Evolutionary conservation across 345 rosid genomes (phyloP).

Genomic region (Citrus medica): DNA sequence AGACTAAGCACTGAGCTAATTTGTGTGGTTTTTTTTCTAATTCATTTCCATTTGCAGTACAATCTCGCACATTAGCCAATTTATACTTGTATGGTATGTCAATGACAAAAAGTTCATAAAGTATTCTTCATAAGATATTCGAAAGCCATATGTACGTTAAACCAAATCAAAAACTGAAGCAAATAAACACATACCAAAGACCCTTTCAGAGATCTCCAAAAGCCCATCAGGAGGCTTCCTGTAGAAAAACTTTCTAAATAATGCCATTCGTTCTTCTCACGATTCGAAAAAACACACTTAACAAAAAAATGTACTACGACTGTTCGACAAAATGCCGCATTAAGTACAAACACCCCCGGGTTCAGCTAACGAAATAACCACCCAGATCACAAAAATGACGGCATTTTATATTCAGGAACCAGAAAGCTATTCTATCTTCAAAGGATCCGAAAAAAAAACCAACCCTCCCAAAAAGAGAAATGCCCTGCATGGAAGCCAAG

Average conservation of each 20-base stretch:
- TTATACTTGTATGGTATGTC: not conserved
- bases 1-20: not conserved
- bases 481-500: conserved; percentile 20
- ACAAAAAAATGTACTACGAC: not conserved
- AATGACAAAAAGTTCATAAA: not conserved
- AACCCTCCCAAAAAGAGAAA: not conserved
- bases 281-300: conserved; percentile 12
- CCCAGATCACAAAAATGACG: conserved; percentile 22
- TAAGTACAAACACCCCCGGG: not conserved
- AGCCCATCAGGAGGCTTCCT: conserved; percentile 78
- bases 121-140: not conserved
- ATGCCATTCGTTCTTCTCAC: conserved; percentile 44
- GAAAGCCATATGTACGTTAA: not conserved
- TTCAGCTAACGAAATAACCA: conserved; percentile 3
- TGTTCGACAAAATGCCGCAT: conserved; percentile 23
- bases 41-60: not conserved
- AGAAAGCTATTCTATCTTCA: conserved; percentile 47
- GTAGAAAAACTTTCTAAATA: conserved; percentile 67
- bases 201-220: conserved; percentile 78
- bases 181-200: conserved; percentile 51
- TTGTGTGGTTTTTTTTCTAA: not conserved
- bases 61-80: not conserved
- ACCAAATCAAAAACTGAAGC: not conserved
- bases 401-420: conserved; percentile 23
- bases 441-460: conserved; percentile 15